Evolutionary conservation across 208 protist genomes (phyloP).

Genomic region (Willaertia magna): DNA sequence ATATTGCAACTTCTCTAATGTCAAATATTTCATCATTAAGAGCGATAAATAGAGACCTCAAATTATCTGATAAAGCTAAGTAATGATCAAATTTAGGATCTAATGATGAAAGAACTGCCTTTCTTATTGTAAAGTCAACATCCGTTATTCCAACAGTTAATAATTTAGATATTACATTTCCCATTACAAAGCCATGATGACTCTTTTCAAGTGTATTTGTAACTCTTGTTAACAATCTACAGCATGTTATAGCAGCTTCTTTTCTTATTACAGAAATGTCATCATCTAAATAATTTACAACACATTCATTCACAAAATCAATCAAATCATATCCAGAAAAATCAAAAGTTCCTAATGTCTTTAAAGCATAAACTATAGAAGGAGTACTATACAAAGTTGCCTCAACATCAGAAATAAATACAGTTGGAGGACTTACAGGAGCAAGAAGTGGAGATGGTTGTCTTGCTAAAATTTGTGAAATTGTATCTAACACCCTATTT

Average conservation of each 20-base stretch:
- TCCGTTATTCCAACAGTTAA: slow-evolving; percentile 6
- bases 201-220: not conserved
- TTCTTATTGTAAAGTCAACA: not conserved
- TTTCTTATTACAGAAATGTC: slow-evolving; percentile 17
- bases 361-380: not conserved
- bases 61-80: slow-evolving; percentile 56
- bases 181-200: not conserved
- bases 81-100: slow-evolving; percentile 51
- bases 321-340: not conserved
- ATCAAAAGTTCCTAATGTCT: not conserved
- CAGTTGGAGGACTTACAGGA: not conserved
- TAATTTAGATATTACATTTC: not conserved
- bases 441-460: not conserved
- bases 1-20: slow-evolving; percentile 52
- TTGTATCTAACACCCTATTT: not conserved
- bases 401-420: not conserved
- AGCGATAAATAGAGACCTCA: slow-evolving; percentile 60
- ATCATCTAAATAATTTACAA: slow-evolving; percentile 27
- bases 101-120: not conserved
- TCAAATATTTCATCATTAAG: slow-evolving; percentile 72
- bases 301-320: slow-evolving; percentile 27
- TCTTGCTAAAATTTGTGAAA: not conserved
- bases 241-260: slow-evolving; percentile 22
- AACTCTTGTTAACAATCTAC: not conserved
- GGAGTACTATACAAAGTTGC: not conserved